A percentile compares a stretch with the other conserved stretches of the same genome.
Evolutionary conservation across 2,329 filamentous ascomycete genomes (phyloP).

Genomic region (Trichoderma koningiopsis): DNA sequence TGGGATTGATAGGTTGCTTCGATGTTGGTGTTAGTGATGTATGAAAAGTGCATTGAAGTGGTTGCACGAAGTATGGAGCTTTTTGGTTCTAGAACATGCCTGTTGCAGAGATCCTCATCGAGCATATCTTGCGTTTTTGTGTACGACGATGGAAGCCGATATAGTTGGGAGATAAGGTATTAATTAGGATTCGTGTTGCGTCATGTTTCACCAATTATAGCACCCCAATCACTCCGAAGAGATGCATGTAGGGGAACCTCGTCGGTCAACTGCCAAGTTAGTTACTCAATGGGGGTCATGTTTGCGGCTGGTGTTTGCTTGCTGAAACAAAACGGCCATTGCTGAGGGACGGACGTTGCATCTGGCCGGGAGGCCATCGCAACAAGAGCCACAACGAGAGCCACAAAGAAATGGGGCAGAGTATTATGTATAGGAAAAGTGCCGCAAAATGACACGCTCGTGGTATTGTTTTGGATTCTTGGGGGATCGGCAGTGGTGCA

Average conservation of each 20-base stretch:
- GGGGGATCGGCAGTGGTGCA: slow-evolving; percentile 12
- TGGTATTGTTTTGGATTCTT: not conserved
- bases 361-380: not conserved
- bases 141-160: not conserved
- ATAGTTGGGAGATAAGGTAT: not conserved
- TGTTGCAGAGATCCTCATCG: not conserved
- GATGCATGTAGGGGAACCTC: not conserved
- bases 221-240: not conserved
- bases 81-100: not conserved
- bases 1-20: not conserved
- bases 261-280: not conserved
- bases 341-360: not conserved
- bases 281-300: not conserved
- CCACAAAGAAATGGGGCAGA: not conserved
- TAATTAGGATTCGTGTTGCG: not conserved
- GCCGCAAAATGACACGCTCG: not conserved
- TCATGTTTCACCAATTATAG: not conserved
- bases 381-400: not conserved
- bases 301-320: not conserved
- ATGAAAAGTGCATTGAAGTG: not conserved
- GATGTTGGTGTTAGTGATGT: slow-evolving; percentile 3
- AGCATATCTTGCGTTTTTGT: not conserved
- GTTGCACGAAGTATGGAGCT: not conserved
- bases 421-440: not conserved
- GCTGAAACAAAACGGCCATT: not conserved